Base-by-base conservation (phyloP, 768 basidiomycete genomes). In the Russula olivacea region DNA sequence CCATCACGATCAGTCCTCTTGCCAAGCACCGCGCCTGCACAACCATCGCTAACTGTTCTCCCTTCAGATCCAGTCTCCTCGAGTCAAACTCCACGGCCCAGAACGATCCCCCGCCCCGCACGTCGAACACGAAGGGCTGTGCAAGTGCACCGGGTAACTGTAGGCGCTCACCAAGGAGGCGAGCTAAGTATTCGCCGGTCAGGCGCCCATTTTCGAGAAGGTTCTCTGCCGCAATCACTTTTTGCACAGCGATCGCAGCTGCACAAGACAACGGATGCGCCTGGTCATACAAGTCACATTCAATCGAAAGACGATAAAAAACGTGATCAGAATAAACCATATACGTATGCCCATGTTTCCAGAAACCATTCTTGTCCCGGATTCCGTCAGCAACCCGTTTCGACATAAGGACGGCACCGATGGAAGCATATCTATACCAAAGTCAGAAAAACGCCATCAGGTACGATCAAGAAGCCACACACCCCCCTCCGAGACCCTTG, bases 401-500 rank as follows among this genome's bases (percentile, higher is more conserved):
- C 30, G 84, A 87, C 71, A 95, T 80, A 50, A 95, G 80, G 10
- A 92, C 78, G 0, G 91, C 93, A 25, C 90, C 91, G 61, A 96
- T 90, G 38, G 88, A 77, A 15, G 84, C 87, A 74, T 91, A 93
- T 25, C 90, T 91, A 67, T 45, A 25, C 28, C 25, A 17, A 19
- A 53, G 55, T 66, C 45, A 66, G 55, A 41, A 47, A 45, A 23
- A 49, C 2, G 47, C 12, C 53, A 59, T 45, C 30, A 32, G 41
- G 3, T 43, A 15, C n/a, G 23, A 45, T 14, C 50, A 52, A 32
- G 55, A 49, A 60, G 43, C 41, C 7, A 71, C 81, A 68, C 72
- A 91, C 85, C 93, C 93, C 74, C 91, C 93, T 53, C 91, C 92
- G 8, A 95, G 81, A 15, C 93, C 91, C 72, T 96, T 95, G 1